Evolutionary conservation across 1,284 basidiomycete genomes (phyloP).

Genomic region (Cutaneotrichosporon dermatis): DNA sequence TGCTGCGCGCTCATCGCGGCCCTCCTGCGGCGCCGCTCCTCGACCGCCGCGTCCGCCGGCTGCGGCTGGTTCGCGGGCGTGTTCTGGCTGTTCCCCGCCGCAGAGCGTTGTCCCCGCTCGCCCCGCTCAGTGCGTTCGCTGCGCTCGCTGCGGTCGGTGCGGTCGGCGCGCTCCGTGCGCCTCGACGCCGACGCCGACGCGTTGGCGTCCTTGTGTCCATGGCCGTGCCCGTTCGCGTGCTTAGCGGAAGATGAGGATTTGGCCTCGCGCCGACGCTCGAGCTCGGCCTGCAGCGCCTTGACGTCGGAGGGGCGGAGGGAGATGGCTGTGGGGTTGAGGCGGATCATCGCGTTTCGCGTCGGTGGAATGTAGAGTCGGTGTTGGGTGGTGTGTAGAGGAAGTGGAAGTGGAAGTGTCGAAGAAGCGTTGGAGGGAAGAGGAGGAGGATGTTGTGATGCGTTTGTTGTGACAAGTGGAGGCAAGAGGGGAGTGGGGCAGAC

Average conservation of each 20-base stretch:
- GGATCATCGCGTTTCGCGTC: slow-evolving; percentile 30
- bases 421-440: not conserved
- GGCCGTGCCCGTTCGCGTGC: not conserved
- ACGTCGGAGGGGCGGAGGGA: slow-evolving; percentile 41
- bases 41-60: slow-evolving; percentile 4
- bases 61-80: slow-evolving; percentile 4
- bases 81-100: not conserved
- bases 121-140: no score
- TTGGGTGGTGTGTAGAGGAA: no score
- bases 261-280: slow-evolving; percentile 34
- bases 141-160: not conserved
- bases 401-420: not conserved
- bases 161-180: not conserved
- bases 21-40: slow-evolving; percentile 8
- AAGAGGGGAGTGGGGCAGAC: not conserved
- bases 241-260: not conserved
- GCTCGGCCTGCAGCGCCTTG: slow-evolving; percentile 39
- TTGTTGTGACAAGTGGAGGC: no score
- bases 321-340: slow-evolving; percentile 46
- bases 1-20: slow-evolving; percentile 10
- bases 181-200: not conserved
- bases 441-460: not conserved
- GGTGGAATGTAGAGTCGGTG: no score
- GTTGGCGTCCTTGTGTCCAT: not conserved
- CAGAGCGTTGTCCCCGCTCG: no score